A percentile compares a stretch with the other conserved stretches of the same genome.
Evolutionary conservation across 352 stramenopile species (phyloP).

Genomic region (Pythium vanterpoolii): DNA sequence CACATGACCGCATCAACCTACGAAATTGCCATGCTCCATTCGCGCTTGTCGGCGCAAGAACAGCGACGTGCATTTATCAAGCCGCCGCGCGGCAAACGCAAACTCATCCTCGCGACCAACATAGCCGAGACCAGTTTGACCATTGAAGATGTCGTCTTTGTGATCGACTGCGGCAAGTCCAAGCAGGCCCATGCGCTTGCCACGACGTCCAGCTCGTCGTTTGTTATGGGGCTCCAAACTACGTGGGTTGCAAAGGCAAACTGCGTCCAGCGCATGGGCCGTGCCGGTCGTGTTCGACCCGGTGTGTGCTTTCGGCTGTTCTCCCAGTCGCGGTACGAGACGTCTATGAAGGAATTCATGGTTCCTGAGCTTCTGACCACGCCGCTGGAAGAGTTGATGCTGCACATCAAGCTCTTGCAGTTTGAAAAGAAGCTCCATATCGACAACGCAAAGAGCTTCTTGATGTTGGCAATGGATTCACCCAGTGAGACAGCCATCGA

Average conservation of each 20-base stretch:
- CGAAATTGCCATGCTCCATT: conserved; percentile 74
- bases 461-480: conserved; percentile 91
- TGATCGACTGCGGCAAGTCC: conserved; percentile 83
- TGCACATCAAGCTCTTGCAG: conserved; percentile 76
- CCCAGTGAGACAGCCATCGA: conserved; percentile 89
- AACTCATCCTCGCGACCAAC: conserved; percentile 92
- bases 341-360: conserved; percentile 74
- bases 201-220: conserved; percentile 66
- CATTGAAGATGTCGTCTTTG: conserved; percentile 93
- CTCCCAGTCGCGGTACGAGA: conserved; percentile 57
- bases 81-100: conserved; percentile 55
- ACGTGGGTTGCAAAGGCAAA: conserved; percentile 86
- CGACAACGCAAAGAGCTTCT: conserved; percentile 75
- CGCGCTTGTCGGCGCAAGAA: conserved; percentile 61
- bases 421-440: conserved; percentile 77
- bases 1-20: conserved; percentile 46
- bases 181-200: conserved; percentile 73
- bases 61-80: conserved; percentile 69
- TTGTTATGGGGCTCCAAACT: conserved; percentile 88
- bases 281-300: conserved; percentile 91
- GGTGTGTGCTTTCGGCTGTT: conserved; percentile 92
- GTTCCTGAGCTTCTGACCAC: conserved; percentile 69
- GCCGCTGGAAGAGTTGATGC: conserved; percentile 65
- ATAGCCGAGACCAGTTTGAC: conserved; percentile 97
- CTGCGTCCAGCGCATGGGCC: conserved; percentile 88